Evolutionary conservation across 805 yeast genomes (phyloP).

Genomic region (Isabelozyma gotoi): DNA sequence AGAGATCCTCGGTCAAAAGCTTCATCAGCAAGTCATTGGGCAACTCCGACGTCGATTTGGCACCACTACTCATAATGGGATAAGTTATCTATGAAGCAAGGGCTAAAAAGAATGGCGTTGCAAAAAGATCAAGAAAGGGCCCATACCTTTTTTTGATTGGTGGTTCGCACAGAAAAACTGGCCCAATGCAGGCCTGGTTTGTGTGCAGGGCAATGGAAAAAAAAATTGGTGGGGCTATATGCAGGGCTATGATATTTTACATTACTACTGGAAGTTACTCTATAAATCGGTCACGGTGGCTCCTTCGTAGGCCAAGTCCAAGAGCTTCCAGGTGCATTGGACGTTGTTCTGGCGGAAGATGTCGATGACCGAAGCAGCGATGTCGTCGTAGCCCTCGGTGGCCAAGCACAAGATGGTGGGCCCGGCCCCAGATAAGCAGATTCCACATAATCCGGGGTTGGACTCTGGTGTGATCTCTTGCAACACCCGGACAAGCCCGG

Average conservation of each 20-base stretch:
- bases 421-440: slow-evolving; percentile 96
- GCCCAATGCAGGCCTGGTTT: too few species aligned
- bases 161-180: too few species aligned
- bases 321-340: slow-evolving; percentile 75
- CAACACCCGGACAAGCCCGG: slow-evolving; percentile 84
- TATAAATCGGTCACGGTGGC: slow-evolving; percentile 49
- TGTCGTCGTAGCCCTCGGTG: slow-evolving; percentile 78
- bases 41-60: not conserved
- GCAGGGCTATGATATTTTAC: too few species aligned
- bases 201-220: too few species aligned
- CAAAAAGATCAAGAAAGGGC: too few species aligned
- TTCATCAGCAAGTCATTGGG: slow-evolving; percentile 15
- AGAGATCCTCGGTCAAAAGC: slow-evolving; percentile 27
- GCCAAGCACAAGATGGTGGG: slow-evolving; percentile 96
- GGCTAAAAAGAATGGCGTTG: too few species aligned
- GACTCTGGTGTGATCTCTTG: slow-evolving; percentile 76
- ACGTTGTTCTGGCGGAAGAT: slow-evolving; percentile 68
- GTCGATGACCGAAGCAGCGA: slow-evolving; percentile 72
- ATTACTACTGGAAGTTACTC: too few species aligned
- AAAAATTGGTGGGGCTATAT: too few species aligned
- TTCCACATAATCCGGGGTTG: slow-evolving; percentile 85
- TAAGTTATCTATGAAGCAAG: not conserved
- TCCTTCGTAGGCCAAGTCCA: slow-evolving; percentile 87
- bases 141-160: too few species aligned
- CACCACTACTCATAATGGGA: not conserved